Evolutionary conservation across 2,329 filamentous ascomycete species (phyloP).

Genomic region (Hymenoscyphus infarciens): DNA sequence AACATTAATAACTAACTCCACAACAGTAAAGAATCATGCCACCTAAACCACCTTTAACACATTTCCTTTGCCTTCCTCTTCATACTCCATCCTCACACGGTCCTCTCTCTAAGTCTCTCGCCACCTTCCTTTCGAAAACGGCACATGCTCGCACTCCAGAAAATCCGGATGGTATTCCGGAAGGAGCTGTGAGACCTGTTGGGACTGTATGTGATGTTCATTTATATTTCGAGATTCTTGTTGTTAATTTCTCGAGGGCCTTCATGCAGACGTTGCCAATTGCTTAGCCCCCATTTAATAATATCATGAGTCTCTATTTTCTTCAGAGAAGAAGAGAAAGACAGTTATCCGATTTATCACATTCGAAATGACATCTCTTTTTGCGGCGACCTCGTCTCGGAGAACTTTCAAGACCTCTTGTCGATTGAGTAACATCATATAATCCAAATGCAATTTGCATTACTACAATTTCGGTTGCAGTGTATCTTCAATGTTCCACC

Average conservation of each 20-base stretch:
- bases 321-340: too few relatives aligned
- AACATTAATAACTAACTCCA: neutral
- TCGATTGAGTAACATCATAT: too few relatives aligned
- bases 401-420: too few relatives aligned
- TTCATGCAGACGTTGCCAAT: too few relatives aligned
- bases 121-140: conserved; percentile 47
- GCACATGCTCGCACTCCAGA: conserved; percentile 36
- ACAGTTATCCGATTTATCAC: too few relatives aligned
- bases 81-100: conserved; percentile 56
- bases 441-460: too few relatives aligned
- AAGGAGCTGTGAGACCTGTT: conserved; percentile 67
- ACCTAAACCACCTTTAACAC: conserved; percentile 50
- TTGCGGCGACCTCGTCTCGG: too few relatives aligned
- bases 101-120: conserved; percentile 62
- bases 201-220: conserved; percentile 49
- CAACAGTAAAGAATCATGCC: conserved; percentile 12
- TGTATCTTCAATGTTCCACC: too few relatives aligned
- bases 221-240: neutral
- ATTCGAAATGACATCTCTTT: too few relatives aligned
- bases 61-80: conserved; percentile 75
- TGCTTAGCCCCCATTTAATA: too few relatives aligned
- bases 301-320: too few relatives aligned
- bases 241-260: neutral
- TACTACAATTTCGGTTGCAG: too few relatives aligned
- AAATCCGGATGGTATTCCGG: conserved; percentile 50